Base-by-base conservation (phyloP, 1,284 basidiomycete genomes). In the Pholiota adiposa region DNA sequence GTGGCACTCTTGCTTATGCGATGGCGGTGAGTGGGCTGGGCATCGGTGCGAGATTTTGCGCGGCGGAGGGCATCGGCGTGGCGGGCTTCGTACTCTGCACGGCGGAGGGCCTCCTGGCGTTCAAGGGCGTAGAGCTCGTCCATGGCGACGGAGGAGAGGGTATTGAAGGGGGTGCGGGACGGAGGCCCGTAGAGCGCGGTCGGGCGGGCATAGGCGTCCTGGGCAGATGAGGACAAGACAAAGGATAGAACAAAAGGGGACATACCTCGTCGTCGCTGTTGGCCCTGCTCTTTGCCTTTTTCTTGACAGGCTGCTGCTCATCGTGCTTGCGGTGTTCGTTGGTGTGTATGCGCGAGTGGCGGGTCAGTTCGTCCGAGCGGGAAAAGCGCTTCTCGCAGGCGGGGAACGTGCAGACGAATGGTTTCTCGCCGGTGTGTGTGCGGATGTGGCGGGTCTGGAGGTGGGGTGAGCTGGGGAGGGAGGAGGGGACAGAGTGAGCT, bases 361-460 rank as follows among this genome's bases (percentile, higher is more conserved):
- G 86, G 21, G 97, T 99, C 66, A 99, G 86, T 76, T 99, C 97
- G 79, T 99, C 97, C 18, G 94, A 96, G 63, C 97, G 89, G 31
- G 94, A 97, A 77, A 99, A 99, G 27, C 96, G 92, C 76, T 98
- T 99, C 77, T 98, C 96, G 83, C 97, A 99, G n/a, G 89, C 88
- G 0, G 94, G 89, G 74, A 92, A 94, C 0, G 88, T 92, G 83
- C 97, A 99, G 33, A 88, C 85, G 72, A 98, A 98, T 1, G 97
- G 97, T 72, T 97, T 98, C 76, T 98, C 97, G 67, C 97, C 97
- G 0, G 97, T 99, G 75, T 99, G 97, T 0, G 96, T 99, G 59
- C 97, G 92, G 58, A 98, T 97, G 73, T 99, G 97, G 59, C 97
- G 90, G 19, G 96, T 99, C 92, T 98, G 75, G 46, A n/a, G 55